These are phyloP conservation scores for Neocucurbitaria cava DNA, from an alignment of 2,329 filamentous ascomycete genomes.

Conservation along the genomic window DNA sequence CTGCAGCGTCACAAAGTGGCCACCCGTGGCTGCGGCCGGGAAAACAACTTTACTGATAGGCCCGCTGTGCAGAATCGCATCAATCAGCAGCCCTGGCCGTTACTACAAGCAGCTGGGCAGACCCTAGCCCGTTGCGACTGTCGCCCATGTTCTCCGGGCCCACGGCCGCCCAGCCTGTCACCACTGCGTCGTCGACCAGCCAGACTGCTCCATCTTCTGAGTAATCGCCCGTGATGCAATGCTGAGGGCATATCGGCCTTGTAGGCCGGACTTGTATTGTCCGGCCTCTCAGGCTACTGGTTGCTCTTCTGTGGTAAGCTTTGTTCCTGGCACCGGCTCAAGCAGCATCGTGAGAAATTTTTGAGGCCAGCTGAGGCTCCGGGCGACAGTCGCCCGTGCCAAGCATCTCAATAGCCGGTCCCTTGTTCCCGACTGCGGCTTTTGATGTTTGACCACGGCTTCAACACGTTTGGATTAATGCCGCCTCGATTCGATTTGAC, in stretches of 20 bases:
- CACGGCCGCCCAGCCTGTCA: slow-evolving; percentile 12
- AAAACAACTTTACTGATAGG: slow-evolving; percentile 27
- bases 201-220: slow-evolving; percentile 3
- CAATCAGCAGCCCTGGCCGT: slow-evolving; percentile 35
- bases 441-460: slow-evolving; percentile 6
- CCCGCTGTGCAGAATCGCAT: slow-evolving; percentile 23
- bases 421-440: slow-evolving; percentile 6
- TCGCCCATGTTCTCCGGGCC: slow-evolving; percentile 4
- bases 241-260: slow-evolving; percentile 5
- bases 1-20: slow-evolving; percentile 46
- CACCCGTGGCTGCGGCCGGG: slow-evolving; percentile 28
- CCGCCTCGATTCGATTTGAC: neutral
- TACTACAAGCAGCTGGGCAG: slow-evolving; percentile 24
- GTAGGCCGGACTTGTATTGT: neutral
- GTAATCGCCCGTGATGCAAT: slow-evolving; percentile 21
- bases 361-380: slow-evolving; percentile 16
- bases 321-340: slow-evolving; percentile 14
- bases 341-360: slow-evolving; percentile 16
- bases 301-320: slow-evolving; percentile 11
- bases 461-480: neutral
- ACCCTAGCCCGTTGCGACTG: slow-evolving; percentile 12
- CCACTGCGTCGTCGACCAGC: neutral
- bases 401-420: slow-evolving; percentile 19
- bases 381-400: slow-evolving; percentile 29
- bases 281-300: slow-evolving; percentile 10